A percentile compares a stretch with the other conserved stretches of the same genome.
Evolutionary conservation across 1,284 basidiomycete species (phyloP).

Genomic region (Phellinidium pouzarii): DNA sequence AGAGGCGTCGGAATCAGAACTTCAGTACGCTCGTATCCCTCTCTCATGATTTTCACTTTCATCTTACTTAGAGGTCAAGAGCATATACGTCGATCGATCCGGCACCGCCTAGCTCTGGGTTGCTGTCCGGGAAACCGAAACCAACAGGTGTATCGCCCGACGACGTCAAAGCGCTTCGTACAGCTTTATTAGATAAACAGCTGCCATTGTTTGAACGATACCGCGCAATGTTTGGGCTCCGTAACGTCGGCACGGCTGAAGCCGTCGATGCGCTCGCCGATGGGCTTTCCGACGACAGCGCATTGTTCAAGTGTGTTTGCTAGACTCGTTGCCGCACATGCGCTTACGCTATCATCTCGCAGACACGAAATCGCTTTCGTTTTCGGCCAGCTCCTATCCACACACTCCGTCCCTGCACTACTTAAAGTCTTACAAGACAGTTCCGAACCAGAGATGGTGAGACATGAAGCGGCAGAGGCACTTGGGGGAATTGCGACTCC

Average conservation of each 20-base stretch:
- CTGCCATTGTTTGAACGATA: conserved; percentile 90
- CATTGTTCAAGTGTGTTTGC: conserved; percentile 77
- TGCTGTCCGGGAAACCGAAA: conserved; percentile 47
- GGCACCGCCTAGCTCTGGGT: conserved; percentile 71
- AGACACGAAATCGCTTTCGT: conserved; percentile 98
- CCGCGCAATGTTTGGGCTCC: conserved; percentile 95
- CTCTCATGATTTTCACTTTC: not conserved
- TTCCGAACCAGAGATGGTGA: conserved; percentile 92
- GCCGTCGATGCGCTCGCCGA: conserved; percentile 89
- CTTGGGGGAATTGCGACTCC: conserved; percentile 94
- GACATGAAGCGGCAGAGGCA: conserved; percentile 98
- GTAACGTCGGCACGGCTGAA: conserved; percentile 76
- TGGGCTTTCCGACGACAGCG: conserved; percentile 83
- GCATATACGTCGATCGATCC: conserved; percentile 92
- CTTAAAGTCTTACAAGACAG: conserved; percentile 69
- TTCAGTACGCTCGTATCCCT: conserved; percentile 20
- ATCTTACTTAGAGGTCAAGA: conserved; percentile 28
- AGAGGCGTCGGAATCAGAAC: conserved; percentile 35
- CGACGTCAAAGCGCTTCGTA: conserved; percentile 54
- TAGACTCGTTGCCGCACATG: not conserved
- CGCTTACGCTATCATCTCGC: conserved; percentile 3
- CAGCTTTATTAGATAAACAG: conserved; percentile 60
- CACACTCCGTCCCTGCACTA: conserved; percentile 84
- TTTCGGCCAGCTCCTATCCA: conserved; percentile 91
- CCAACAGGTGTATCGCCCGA: conserved; percentile 40